These are phyloP conservation scores for Cercospora sp. DNA, from an alignment of 2,329 filamentous ascomycete species.

Conservation along the genomic window DNA sequence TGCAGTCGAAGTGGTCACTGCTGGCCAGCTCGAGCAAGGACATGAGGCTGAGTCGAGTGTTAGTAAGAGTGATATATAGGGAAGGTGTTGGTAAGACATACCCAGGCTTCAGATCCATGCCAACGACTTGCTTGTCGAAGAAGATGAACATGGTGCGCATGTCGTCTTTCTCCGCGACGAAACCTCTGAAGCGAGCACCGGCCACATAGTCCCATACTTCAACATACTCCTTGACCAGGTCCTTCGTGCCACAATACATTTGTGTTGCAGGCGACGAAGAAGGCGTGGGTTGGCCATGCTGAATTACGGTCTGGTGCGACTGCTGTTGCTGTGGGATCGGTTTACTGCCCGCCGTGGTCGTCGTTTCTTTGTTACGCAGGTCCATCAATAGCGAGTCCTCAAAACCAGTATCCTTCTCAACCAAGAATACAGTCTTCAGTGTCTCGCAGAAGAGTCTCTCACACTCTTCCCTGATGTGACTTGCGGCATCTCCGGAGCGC, in stretches of 20 bases:
- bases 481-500: constrained; percentile 82
- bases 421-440: constrained; percentile 90
- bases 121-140: constrained; percentile 72
- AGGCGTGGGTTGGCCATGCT: constrained; percentile 39
- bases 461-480: constrained; percentile 98
- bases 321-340: constrained; percentile 26
- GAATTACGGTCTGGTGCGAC: constrained; percentile 24
- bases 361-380: constrained; percentile 54
- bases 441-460: constrained; percentile 99
- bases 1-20: constrained; percentile 68
- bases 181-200: constrained; percentile 81
- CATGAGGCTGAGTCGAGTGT: constrained; percentile 57
- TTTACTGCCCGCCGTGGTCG: constrained; percentile 18
- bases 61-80: constrained; percentile 5
- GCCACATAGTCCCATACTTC: constrained; percentile 87
- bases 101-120: constrained; percentile 82
- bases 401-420: constrained; percentile 79
- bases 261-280: constrained; percentile 40
- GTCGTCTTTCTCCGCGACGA: constrained; percentile 68
- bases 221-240: constrained; percentile 62
- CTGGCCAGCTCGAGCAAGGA: constrained; percentile 86
- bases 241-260: constrained; percentile 25
- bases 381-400: constrained; percentile 84
- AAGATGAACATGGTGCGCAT: constrained; percentile 83
- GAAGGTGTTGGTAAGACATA: constrained; percentile 50